Percentiles rank a stretch among this genome's conserved stretches.
phyloP scores from a whole-genome alignment of 2,329 filamentous ascomycete species.

The Allantophomopsis lycopodina region DNA sequence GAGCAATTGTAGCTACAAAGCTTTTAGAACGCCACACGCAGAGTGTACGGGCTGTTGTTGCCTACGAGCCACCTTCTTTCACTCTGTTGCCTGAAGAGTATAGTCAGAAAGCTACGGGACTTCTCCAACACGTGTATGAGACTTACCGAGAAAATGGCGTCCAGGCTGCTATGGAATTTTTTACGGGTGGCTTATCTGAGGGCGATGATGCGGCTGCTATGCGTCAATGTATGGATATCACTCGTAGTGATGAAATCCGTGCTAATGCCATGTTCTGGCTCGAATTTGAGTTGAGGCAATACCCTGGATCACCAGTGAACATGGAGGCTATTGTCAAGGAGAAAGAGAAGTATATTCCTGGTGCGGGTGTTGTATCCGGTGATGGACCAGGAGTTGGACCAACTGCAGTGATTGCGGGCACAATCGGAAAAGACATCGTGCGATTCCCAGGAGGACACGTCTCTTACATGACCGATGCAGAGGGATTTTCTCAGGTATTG shows the following conservation, averaged over 20 bases:
- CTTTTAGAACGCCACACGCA: constrained; percentile 4
- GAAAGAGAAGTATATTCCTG: constrained; percentile 4
- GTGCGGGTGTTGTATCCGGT: constrained; percentile 2
- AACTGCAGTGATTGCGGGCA: constrained; percentile 3
- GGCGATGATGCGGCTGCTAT: constrained; percentile 2
- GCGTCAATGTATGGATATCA: constrained; percentile 4
- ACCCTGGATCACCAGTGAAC: constrained; percentile 1
- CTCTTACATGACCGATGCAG: not conserved
- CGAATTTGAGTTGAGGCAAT: constrained; percentile 6
- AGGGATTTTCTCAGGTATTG: too few species aligned
- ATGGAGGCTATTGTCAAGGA: constrained; percentile 1
- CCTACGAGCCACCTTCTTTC: constrained; percentile 3
- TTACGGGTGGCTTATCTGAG: constrained; percentile 1
- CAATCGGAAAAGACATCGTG: constrained; percentile 2
- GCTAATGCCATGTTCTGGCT: constrained; percentile 6
- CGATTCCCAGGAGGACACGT: constrained; percentile 4
- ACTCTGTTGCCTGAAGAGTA: constrained; percentile 1
- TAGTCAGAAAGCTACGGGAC: not conserved
- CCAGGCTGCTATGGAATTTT: constrained; percentile 1
- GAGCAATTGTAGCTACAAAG: constrained; percentile 6
- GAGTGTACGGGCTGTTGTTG: constrained; percentile 1
- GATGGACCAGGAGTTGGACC: constrained; percentile 3
- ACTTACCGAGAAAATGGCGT: constrained; percentile 3
- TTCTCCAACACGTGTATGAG: constrained; percentile 3
- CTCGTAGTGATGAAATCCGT: constrained; percentile 4